These are phyloP conservation scores for Blakeslea trispora DNA, from an alignment of 371 early-diverging fungal species.

Conservation along the genomic window DNA sequence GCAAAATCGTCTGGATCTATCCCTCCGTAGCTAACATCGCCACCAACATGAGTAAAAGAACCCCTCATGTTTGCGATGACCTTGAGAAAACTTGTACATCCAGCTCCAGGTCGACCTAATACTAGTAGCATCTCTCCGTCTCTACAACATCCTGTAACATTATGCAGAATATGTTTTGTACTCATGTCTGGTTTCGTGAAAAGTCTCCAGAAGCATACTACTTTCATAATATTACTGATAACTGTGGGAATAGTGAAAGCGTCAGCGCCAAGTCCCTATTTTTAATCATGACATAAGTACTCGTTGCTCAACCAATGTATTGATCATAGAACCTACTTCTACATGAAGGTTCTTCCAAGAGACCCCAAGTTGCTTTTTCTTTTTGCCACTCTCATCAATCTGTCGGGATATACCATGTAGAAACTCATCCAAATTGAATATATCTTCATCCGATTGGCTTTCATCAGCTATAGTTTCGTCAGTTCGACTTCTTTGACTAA, in stretches of 20 bases:
- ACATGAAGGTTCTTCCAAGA: constrained; percentile 47
- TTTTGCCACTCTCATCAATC: constrained; percentile 36
- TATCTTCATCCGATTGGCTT: constrained; percentile 16
- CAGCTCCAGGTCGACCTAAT: constrained; percentile 72
- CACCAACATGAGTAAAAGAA: constrained; percentile 57
- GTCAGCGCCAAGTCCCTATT: constrained; percentile 40
- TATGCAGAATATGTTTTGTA: constrained; percentile 46
- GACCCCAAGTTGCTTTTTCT: constrained; percentile 50
- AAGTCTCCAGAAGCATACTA: constrained; percentile 29
- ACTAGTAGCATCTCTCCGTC: constrained; percentile 76
- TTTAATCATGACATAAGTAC: too few relatives aligned
- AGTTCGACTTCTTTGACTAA: constrained; percentile 2
- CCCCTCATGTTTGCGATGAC: constrained; percentile 66
- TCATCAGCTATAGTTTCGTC: constrained; percentile 11
- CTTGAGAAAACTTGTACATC: constrained; percentile 69
- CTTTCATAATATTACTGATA: constrained; percentile 6
- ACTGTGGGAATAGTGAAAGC: constrained; percentile 38
- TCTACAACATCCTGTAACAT: constrained; percentile 58
- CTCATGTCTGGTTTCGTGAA: constrained; percentile 2
- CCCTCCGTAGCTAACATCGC: constrained; percentile 64
- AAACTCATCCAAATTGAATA: constrained; percentile 35
- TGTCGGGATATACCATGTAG: constrained; percentile 21
- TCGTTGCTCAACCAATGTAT: too few relatives aligned
- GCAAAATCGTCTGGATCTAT: constrained; percentile 58
- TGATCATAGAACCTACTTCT: constrained; percentile 1